Evolutionary conservation across 2,329 filamentous ascomycete genomes (phyloP), one percentile per base, ranked within the genome.

Genomic region (Tolypocladium tropicale): DNA sequence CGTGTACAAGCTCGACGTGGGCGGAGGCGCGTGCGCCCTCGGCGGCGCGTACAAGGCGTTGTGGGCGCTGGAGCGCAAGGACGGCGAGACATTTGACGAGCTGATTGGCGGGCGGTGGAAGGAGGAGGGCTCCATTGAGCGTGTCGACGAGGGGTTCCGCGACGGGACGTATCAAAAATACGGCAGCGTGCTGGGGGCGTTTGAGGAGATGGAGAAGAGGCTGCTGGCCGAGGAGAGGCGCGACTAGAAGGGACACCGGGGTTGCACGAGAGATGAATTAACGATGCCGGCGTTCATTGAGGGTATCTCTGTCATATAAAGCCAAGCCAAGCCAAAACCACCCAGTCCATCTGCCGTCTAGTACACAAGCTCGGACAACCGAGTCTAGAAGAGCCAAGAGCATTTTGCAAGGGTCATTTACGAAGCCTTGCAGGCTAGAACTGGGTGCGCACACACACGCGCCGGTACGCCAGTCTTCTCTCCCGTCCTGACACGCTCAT

Each of bases 31-130:
- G 3, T 99, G 94, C 73, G 94, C 93, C 12, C 74, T 97, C 16
- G 94, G 94, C 16, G 90, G 90, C 7, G 93, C 93, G 30, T 96
- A 97, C 74, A 97, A 97, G 75, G 93, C 94, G 16, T 85, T 95
- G 0, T 99, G 94, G 94, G 91, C 88, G 1, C 77, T 90, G 55
- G 90, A 94, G 76, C 76, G 89, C 52, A 70, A 72, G 28, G 69
- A 74, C 2, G 78, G 76, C 21, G 85, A 95, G 79, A 89, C 81
- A 4, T 97, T 97, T 73, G 94, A 97, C 68, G 86, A 93, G 59
- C 77, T 96, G 60, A 86, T 99, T 59, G 90, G 88, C 9, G 76
- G 77, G 67, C 78, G 94, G 60, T 99, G 94, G 94, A 83, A 82
- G 59, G 93, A 96, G 72, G 85, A 87, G 61, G 85, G 85, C 1